These are phyloP conservation scores for Dipteronia sinensis DNA, from an alignment of 345 rosid genomes.

Conservation along the genomic window DNA sequence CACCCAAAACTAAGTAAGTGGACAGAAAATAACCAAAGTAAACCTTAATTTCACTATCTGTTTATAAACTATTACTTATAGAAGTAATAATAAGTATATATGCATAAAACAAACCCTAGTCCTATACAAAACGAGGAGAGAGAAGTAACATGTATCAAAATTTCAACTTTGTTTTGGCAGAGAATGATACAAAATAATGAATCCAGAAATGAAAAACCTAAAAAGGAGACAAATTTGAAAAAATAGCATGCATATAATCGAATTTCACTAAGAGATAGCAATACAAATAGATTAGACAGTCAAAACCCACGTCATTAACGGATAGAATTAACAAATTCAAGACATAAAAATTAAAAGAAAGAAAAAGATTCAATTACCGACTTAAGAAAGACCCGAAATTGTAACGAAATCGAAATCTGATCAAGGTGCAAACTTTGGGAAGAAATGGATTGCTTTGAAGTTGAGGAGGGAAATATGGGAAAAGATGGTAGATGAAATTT, in stretches of 20 bases:
- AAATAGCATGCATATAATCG: not conserved
- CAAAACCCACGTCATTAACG: not conserved
- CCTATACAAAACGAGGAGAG: not conserved
- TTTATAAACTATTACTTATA: not conserved
- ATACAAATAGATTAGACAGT: not conserved
- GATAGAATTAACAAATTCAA: not conserved
- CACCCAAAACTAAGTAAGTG: not conserved
- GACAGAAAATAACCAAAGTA: not conserved
- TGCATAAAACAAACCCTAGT: not conserved
- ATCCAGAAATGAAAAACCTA: not conserved
- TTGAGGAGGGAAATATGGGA: not conserved
- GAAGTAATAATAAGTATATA: not conserved
- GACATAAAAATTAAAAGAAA: not conserved
- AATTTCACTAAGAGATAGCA: not conserved
- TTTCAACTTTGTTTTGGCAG: not conserved
- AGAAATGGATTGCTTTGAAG: constrained; percentile 6
- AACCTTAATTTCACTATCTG: not conserved
- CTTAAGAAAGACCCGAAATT: not conserved
- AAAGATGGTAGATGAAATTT: constrained; percentile 6
- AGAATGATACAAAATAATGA: not conserved
- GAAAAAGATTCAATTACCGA: not conserved
- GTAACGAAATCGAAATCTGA: constrained; percentile 17
- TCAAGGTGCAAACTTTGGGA: constrained; percentile 8
- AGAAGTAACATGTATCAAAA: not conserved
- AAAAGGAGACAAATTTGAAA: not conserved